phyloP scores from a whole-genome alignment of 768 basidiomycete genomes.

The Mycena leptocephala region DNA sequence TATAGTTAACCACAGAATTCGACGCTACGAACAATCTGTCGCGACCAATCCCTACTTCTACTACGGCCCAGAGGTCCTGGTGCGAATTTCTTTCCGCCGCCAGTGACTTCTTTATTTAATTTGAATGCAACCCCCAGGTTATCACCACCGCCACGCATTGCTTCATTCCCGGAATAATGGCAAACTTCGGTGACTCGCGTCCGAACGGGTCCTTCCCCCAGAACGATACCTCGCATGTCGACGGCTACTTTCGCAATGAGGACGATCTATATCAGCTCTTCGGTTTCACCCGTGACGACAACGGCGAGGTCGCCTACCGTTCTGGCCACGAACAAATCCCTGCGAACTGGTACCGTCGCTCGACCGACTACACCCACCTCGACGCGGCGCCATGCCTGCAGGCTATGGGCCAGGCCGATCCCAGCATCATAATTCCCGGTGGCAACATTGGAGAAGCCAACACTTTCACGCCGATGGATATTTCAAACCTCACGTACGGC shows the following conservation, averaged over 20 bases:
- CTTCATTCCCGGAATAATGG: not conserved
- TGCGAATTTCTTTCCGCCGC: not conserved
- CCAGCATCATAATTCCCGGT: not conserved
- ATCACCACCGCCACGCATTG: not conserved
- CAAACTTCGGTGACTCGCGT: not conserved
- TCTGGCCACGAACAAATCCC: constrained; percentile 11
- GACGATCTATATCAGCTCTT: not conserved
- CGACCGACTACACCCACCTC: not conserved
- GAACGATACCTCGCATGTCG: too few species aligned
- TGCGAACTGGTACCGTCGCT: constrained; percentile 1
- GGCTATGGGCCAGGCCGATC: not conserved
- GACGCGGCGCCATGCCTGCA: not conserved
- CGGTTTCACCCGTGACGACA: not conserved
- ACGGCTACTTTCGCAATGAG: not conserved
- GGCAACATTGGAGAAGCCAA: not conserved
- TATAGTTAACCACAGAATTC: not conserved
- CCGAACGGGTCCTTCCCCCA: not conserved
- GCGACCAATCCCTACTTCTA: not conserved
- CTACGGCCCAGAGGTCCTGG: not conserved
- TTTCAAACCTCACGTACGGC: not conserved
- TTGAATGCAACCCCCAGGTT: not conserved
- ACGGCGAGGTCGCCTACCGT: not conserved
- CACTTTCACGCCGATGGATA: not conserved
- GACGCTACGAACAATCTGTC: not conserved
- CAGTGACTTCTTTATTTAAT: not conserved